phyloP scores from a whole-genome alignment of 2,329 filamentous ascomycete genomes.

The Paracoccidioides lutzii region DNA sequence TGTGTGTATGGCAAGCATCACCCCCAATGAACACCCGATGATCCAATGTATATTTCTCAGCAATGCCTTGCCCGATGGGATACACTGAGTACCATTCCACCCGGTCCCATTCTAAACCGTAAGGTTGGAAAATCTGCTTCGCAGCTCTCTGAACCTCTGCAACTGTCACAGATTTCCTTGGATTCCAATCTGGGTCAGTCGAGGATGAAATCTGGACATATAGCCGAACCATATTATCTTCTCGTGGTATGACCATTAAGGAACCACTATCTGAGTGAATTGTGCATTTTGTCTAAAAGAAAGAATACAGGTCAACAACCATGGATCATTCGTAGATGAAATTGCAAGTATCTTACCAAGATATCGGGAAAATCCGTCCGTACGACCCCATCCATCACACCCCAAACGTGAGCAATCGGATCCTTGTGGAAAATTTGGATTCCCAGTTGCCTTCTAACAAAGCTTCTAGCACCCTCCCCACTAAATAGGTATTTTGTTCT shows the following conservation, averaged over 20 bases:
- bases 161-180: slow-evolving; percentile 45
- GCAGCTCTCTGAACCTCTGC: slow-evolving; percentile 47
- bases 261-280: slow-evolving; percentile 64
- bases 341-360: slow-evolving; percentile 49
- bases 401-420: slow-evolving; percentile 60
- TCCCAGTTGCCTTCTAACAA: slow-evolving; percentile 45
- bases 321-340: background rate
- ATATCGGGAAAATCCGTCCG: slow-evolving; percentile 66
- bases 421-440: slow-evolving; percentile 49
- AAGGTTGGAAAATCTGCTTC: slow-evolving; percentile 47
- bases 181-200: slow-evolving; percentile 48
- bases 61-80: slow-evolving; percentile 52
- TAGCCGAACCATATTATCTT: slow-evolving; percentile 40
- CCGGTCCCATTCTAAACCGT: slow-evolving; percentile 49
- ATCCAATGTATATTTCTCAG: slow-evolving; percentile 51
- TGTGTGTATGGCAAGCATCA: slow-evolving; percentile 52
- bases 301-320: background rate
- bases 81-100: slow-evolving; percentile 56
- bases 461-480: slow-evolving; percentile 57
- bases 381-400: slow-evolving; percentile 64
- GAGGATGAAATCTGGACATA: slow-evolving; percentile 50
- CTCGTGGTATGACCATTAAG: slow-evolving; percentile 70
- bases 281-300: slow-evolving; percentile 39
- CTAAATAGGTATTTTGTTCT: slow-evolving; percentile 59
- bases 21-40: slow-evolving; percentile 55